A percentile compares a stretch with the other conserved stretches of the same genome.
phyloP scores from a whole-genome alignment of 345 rosid species.

The Bruguiera parviflora region DNA sequence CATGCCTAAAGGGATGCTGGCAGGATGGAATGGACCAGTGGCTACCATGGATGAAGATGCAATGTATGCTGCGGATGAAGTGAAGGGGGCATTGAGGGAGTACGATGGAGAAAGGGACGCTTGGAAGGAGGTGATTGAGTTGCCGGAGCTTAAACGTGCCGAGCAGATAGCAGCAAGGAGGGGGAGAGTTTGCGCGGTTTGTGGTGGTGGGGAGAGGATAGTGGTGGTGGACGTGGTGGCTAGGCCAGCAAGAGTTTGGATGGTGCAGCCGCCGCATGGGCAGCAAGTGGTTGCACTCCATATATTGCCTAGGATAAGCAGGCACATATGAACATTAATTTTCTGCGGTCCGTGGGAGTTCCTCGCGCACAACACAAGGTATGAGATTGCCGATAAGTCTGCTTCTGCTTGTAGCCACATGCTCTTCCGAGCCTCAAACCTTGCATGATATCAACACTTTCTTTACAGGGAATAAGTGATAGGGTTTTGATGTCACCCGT shows the following conservation, averaged over 20 bases:
- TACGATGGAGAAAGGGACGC: slow-evolving; percentile 32
- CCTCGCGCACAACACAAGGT: too few species aligned
- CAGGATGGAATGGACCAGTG: slow-evolving; percentile 56
- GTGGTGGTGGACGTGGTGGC: slow-evolving; percentile 39
- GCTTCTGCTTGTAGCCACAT: too few species aligned
- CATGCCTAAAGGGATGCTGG: slow-evolving; percentile 50
- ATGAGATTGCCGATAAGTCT: too few species aligned
- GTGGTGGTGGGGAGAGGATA: slow-evolving; percentile 27
- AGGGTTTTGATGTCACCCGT: too few species aligned
- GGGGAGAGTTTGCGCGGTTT: slow-evolving; percentile 43
- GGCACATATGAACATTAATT: not conserved
- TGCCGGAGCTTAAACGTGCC: slow-evolving; percentile 41
- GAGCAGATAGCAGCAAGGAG: slow-evolving; percentile 36
- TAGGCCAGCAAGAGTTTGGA: slow-evolving; percentile 40
- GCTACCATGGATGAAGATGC: slow-evolving; percentile 43
- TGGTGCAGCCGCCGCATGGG: slow-evolving; percentile 37
- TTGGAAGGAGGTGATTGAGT: slow-evolving; percentile 39
- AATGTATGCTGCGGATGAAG: slow-evolving; percentile 48
- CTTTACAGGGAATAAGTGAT: too few species aligned
- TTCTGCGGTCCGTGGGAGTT: too few species aligned
- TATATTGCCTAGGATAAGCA: slow-evolving; percentile 43
- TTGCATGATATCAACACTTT: too few species aligned
- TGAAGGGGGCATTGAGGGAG: slow-evolving; percentile 28
- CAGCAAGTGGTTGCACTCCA: slow-evolving; percentile 45
- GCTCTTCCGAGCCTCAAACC: too few species aligned